Conservation (phyloP, 129 eudicot genomes). For the Kitagawia praeruptora region DNA sequence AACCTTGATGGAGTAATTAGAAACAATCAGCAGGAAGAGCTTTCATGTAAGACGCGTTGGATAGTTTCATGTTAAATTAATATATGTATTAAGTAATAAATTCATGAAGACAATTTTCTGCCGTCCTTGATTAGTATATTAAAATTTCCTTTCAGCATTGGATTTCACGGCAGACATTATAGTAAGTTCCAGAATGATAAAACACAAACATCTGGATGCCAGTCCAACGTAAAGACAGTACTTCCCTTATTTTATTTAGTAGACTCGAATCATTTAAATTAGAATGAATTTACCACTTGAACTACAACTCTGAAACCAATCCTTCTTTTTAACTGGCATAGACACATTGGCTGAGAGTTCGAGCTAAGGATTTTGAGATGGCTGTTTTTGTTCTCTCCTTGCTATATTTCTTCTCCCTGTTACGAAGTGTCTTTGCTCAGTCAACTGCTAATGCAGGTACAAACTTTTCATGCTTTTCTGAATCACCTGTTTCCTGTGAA, state of each 20-base stretch:
- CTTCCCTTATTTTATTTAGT: not conserved
- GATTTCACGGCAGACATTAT: not conserved
- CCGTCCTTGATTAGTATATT: slow-evolving; percentile 1
- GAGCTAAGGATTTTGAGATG: not conserved
- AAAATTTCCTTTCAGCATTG: not conserved
- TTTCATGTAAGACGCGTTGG: not conserved
- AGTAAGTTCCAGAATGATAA: not conserved
- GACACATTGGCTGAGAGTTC: not conserved
- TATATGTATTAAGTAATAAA: not conserved
- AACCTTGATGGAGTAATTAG: not conserved
- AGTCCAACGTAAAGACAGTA: not conserved
- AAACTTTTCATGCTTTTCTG: slow-evolving; percentile 43
- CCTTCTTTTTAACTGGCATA: not conserved
- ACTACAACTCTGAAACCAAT: not conserved
- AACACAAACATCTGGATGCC: not conserved
- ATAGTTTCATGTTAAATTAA: not conserved
- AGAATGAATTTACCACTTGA: not conserved
- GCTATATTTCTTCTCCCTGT: slow-evolving; percentile 29
- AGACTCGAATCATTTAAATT: not conserved
- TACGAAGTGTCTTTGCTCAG: slow-evolving; percentile 24
- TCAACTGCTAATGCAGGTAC: slow-evolving; percentile 27
- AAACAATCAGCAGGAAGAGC: not conserved
- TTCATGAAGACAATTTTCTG: not conserved
- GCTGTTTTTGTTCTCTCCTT: not conserved
- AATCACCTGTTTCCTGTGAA: slow-evolving; percentile 42